Evolutionary conservation across 169 alveolate genomes (phyloP), one percentile per base, ranked within the genome.

Genomic region (Plasmodium relictum): DNA sequence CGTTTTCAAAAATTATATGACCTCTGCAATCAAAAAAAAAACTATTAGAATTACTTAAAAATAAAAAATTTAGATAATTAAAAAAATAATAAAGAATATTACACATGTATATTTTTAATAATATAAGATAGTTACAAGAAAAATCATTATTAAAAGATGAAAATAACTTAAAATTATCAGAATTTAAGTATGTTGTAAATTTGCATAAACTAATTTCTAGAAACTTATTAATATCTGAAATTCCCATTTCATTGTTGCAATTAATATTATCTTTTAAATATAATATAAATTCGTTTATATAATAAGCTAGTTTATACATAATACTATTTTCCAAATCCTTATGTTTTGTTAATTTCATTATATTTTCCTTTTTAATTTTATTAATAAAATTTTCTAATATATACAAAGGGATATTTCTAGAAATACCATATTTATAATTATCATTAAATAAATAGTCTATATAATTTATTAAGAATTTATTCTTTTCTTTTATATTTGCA

Each of bases 11-110:
- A 41, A 86, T 70, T 52, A 86, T n/a, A 54, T 86, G 92, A 4
- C 92, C 92, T 86, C 92, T 59, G n/a, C 92, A 86, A 44, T 86
- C 92, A 63, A 71, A 86, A 71, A 86, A 72, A 39, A 58, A 86
- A 16, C 22, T 72, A 6, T 86, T 50, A 6, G 92, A 86, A 73
- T 71, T 74, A 59, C 58, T 86, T 54, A 86, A 45, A 71, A 86
- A 86, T 44, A 86, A 56, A 39, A 59, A 58, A 59, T 86, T 72
- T 58, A 86, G 31, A 59, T 86, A 86, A 66, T 54, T 86, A 50
- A 86, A 39, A 71, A 86, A 45, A 70, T 86, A 41, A 54, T 86
- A 65, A 26, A 86, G 42, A 48, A 86, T 73, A 54, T 70, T 86
- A 52, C 92, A 86, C 14, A 86, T 45, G 69, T 86, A 71, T 2